A percentile compares a stretch with the other conserved stretches of the same genome.
phyloP scores from a whole-genome alignment of 495 filamentous ascomycete genomes.

The Talaromyces wortmannii region DNA sequence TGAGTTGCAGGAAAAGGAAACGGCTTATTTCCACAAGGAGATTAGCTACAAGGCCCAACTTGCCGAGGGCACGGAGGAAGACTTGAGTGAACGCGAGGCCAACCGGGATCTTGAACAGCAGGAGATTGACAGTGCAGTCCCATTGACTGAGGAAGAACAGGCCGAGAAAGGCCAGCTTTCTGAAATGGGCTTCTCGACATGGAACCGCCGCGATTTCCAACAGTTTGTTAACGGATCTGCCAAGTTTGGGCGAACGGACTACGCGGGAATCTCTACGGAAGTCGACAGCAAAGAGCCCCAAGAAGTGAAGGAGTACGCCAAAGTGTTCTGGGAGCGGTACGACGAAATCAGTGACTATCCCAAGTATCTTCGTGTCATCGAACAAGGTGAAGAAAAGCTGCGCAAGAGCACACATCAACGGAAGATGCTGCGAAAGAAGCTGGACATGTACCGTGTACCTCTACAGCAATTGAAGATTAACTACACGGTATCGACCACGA shows the following conservation, averaged over 20 bases:
- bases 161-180: conserved; percentile 74
- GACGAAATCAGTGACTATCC: conserved; percentile 79
- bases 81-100: conserved; percentile 74
- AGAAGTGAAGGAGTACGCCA: conserved; percentile 83
- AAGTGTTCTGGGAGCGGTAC: conserved; percentile 91
- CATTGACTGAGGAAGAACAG: conserved; percentile 84
- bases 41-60: conserved; percentile 89
- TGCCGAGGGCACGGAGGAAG: conserved; percentile 76
- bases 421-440: conserved; percentile 91
- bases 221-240: conserved; percentile 94
- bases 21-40: conserved; percentile 90
- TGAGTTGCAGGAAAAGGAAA: conserved; percentile 93
- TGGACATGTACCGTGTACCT: conserved; percentile 91
- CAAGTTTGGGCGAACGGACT: conserved; percentile 82
- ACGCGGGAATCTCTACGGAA: conserved; percentile 76
- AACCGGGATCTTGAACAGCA: conserved; percentile 83
- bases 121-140: conserved; percentile 84
- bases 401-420: conserved; percentile 86
- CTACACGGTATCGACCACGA: conserved; percentile 97
- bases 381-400: conserved; percentile 84
- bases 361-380: conserved; percentile 81
- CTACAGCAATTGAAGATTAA: conserved; percentile 97
- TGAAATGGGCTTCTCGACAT: conserved; percentile 80
- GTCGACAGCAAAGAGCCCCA: conserved; percentile 83
- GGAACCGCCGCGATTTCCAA: conserved; percentile 97